Conservation (phyloP, 768 basidiomycete genomes). For the Phaffia australis region DNA sequence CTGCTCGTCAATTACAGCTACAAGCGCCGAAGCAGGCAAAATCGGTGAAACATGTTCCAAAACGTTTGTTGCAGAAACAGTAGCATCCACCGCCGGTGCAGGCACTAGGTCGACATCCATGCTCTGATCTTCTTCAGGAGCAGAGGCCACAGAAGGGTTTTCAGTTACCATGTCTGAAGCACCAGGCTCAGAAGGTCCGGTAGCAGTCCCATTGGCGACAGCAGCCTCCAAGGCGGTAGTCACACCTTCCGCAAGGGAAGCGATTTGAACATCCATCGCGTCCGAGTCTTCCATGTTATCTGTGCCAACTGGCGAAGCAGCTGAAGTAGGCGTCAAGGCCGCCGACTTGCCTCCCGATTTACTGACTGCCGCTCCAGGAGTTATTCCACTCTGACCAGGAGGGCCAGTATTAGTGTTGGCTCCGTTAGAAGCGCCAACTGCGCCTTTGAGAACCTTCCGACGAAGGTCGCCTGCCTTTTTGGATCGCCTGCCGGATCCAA, state of each 20-base stretch:
- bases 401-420: neutral
- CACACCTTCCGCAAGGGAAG: no score
- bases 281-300: no score
- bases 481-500: conserved; percentile 33
- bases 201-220: neutral
- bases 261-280: no score
- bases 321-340: conserved; percentile 30
- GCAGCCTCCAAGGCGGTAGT: neutral
- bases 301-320: neutral
- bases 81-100: neutral
- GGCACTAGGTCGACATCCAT: conserved; percentile 14
- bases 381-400: no score
- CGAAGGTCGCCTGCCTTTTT: conserved; percentile 59
- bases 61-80: neutral
- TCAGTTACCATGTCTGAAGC: no score
- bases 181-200: neutral
- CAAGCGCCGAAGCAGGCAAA: neutral
- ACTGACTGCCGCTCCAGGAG: conserved; percentile 25
- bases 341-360: conserved; percentile 27
- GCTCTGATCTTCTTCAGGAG: neutral
- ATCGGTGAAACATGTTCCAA: neutral
- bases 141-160: no score
- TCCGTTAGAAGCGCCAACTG: conserved; percentile 47
- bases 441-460: conserved; percentile 67
- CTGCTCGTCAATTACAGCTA: no score